A percentile compares a stretch with the other conserved stretches of the same genome.
Conservation (phyloP, 148 eudicot species). For the Fagopyrum homotropicum region DNA sequence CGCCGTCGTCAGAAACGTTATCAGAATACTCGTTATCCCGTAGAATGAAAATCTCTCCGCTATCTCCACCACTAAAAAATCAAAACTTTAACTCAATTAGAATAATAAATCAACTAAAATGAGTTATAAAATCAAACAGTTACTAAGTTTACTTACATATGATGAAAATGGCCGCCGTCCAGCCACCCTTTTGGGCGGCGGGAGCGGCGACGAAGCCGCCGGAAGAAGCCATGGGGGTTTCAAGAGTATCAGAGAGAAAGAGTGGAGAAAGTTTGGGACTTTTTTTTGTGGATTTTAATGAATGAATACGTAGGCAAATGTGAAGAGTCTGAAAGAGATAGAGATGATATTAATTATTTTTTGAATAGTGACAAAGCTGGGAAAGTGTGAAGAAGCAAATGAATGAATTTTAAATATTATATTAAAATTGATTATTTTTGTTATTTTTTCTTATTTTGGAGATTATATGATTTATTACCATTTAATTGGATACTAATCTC, state of each 20-base stretch:
- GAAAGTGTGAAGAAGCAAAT: not conserved
- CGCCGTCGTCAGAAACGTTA: conserved; percentile 15
- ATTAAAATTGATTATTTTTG: not conserved
- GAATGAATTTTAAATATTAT: not conserved
- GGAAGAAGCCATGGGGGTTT: not conserved
- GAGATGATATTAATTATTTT: not conserved
- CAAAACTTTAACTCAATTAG: not conserved
- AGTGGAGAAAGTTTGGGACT: not conserved
- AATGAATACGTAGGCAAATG: not conserved
- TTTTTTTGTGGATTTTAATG: not conserved
- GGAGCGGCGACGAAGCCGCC: not conserved
- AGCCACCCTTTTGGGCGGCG: conserved; percentile 6
- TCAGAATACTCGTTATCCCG: conserved; percentile 24
- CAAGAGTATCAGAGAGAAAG: not conserved
- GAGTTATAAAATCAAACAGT: not conserved
- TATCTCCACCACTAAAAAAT: conserved; percentile 14
- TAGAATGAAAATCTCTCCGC: conserved; percentile 25
- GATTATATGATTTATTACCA: too few species aligned
- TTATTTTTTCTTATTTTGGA: not conserved
- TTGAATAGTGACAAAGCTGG: not conserved
- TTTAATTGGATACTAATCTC: too few species aligned
- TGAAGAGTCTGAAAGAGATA: not conserved
- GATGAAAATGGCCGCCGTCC: conserved; percentile 16
- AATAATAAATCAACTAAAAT: not conserved
- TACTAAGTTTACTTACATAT: not conserved